phyloP scores from a whole-genome alignment of 2,329 filamentous ascomycete genomes.

The Dactylella cylindrospora region DNA sequence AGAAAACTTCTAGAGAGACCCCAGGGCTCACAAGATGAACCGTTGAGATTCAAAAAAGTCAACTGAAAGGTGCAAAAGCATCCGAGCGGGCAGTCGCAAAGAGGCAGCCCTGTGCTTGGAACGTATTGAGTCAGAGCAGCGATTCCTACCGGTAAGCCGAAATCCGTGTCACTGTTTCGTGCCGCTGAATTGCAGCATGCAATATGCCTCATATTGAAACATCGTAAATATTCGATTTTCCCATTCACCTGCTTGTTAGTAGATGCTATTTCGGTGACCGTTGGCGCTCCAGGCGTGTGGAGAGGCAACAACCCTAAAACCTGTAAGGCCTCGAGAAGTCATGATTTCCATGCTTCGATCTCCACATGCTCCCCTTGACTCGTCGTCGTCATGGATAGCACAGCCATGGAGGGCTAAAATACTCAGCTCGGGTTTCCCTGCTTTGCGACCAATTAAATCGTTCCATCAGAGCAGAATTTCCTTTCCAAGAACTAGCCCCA shows the following conservation, averaged over 20 bases:
- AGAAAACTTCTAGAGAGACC: too few relatives aligned
- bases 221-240: not conserved
- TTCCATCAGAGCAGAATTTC: conserved; percentile 3
- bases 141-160: too few relatives aligned
- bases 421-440: conserved; percentile 3
- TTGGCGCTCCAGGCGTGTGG: not conserved
- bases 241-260: not conserved
- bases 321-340: too few relatives aligned
- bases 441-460: conserved; percentile 3
- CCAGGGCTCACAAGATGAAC: too few relatives aligned
- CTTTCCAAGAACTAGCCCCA: conserved; percentile 26
- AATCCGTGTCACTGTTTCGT: conserved; percentile 26
- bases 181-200: conserved; percentile 5
- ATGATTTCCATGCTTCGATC: too few relatives aligned
- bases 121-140: too few relatives aligned
- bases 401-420: not conserved
- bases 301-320: conserved; percentile 12
- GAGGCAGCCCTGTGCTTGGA: too few relatives aligned
- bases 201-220: not conserved
- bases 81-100: too few relatives aligned
- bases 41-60: too few relatives aligned
- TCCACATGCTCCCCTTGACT: not conserved
- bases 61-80: too few relatives aligned
- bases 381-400: conserved; percentile 14
- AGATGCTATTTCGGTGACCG: not conserved